Percentiles rank a stretch among this genome's conserved stretches.
phyloP scores from a whole-genome alignment of 345 rosid genomes.

The Arabis alpina region DNA sequence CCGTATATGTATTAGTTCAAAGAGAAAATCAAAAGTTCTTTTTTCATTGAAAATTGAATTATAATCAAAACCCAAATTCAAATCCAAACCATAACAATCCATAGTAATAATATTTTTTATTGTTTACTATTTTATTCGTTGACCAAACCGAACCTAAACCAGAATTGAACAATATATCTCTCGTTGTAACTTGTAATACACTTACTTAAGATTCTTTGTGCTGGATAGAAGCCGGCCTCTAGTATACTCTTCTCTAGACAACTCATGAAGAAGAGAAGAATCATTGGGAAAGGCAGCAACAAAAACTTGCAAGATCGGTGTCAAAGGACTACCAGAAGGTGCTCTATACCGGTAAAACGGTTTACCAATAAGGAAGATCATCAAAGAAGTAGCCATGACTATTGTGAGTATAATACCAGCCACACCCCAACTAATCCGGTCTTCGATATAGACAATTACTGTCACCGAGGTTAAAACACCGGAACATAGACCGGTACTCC shows the following conservation, averaged over 20 bases:
- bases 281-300: constrained; percentile 75
- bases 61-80: too few relatives aligned
- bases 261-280: constrained; percentile 62
- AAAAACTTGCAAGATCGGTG: constrained; percentile 79
- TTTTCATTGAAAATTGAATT: too few relatives aligned
- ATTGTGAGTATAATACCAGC: constrained; percentile 66
- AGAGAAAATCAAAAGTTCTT: too few relatives aligned
- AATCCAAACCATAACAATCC: too few relatives aligned
- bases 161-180: background rate
- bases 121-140: background rate
- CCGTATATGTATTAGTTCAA: background rate
- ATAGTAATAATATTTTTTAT: too few relatives aligned
- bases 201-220: constrained; percentile 74
- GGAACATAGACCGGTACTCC: constrained; percentile 77
- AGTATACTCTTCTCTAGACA: constrained; percentile 44
- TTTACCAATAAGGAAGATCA: constrained; percentile 66
- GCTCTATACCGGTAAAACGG: constrained; percentile 70
- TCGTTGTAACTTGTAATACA: constrained; percentile 14
- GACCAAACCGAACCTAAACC: background rate
- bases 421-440: constrained; percentile 81
- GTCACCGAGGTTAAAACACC: constrained; percentile 84
- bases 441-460: constrained; percentile 71
- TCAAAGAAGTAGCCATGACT: constrained; percentile 68
- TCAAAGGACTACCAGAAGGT: constrained; percentile 82
- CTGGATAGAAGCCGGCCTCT: constrained; percentile 65